Conservation (phyloP, 805 yeast species). For the Metschnikowia proteae region DNA sequence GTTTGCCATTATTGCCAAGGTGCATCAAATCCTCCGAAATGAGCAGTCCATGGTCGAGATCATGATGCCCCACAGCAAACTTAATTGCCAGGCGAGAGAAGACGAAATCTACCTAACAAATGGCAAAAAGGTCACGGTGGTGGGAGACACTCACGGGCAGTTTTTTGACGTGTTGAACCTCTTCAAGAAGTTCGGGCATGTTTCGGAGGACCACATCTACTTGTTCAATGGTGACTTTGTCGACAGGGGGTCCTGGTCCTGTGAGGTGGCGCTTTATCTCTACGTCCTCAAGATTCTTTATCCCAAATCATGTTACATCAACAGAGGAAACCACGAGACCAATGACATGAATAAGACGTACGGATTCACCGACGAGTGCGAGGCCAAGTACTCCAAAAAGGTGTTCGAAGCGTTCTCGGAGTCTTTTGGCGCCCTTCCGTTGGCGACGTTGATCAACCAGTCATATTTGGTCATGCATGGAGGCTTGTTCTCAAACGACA, state of each 20-base stretch:
- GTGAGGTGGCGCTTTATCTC: conserved; percentile 84
- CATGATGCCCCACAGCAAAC: conserved; percentile 34
- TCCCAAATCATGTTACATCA: conserved; percentile 68
- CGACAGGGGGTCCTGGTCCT: conserved; percentile 97
- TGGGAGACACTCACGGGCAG: conserved; percentile 98
- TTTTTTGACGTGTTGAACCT: conserved; percentile 84
- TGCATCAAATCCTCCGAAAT: conserved; percentile 53
- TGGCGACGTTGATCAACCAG: conserved; percentile 74
- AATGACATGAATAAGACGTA: conserved; percentile 94
- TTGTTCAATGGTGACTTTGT: conserved; percentile 97
- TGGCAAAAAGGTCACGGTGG: conserved; percentile 65
- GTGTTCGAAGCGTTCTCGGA: conserved; percentile 80
- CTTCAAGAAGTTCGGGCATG: conserved; percentile 71
- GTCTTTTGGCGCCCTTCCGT: conserved; percentile 80
- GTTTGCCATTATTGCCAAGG: conserved; percentile 73
- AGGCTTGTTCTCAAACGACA: conserved; percentile 81
- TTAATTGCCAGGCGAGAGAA: conserved; percentile 7
- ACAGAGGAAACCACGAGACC: conserved; percentile 96
- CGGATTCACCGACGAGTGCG: conserved; percentile 96
- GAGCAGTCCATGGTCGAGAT: conserved; percentile 81
- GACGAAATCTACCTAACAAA: conserved; percentile 25
- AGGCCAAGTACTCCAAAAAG: conserved; percentile 78
- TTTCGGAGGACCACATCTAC: conserved; percentile 63
- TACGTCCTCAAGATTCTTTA: conserved; percentile 72
- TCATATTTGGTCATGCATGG: conserved; percentile 92